These are phyloP conservation scores for Russula vinacea DNA, from an alignment of 768 basidiomycete species.

Conservation along the genomic window DNA sequence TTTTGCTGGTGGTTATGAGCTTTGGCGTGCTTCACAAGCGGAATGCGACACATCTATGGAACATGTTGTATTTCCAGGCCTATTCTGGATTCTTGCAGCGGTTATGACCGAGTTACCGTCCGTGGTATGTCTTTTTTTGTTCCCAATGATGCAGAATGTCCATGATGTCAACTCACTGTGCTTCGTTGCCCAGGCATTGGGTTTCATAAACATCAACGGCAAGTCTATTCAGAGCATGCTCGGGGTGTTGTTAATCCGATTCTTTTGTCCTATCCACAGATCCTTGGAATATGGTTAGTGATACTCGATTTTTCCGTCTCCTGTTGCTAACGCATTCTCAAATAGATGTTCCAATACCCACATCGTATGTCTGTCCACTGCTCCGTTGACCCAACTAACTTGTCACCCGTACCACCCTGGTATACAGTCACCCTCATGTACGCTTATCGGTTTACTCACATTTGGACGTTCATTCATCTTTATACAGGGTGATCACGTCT, in stretches of 20 bases:
- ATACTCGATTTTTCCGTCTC: neutral
- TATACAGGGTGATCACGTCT: constrained; percentile 22
- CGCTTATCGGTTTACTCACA: neutral
- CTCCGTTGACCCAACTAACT: neutral
- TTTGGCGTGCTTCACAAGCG: constrained; percentile 25
- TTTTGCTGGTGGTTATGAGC: constrained; percentile 23
- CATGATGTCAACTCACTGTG: neutral
- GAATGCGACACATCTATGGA: constrained; percentile 27
- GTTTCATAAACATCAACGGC: constrained; percentile 25
- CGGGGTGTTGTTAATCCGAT: neutral
- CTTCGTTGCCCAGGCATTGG: constrained; percentile 7
- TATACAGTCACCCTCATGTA: constrained; percentile 23
- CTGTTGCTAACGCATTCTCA: neutral
- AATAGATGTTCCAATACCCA: constrained; percentile 29
- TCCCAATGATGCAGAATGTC: neutral
- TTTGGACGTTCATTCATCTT: neutral
- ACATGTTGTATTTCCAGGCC: constrained; percentile 26
- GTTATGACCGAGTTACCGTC: constrained; percentile 21
- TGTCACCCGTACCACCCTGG: neutral
- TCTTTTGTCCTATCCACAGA: constrained; percentile 6
- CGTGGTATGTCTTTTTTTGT: constrained; percentile 10
- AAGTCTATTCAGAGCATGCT: neutral
- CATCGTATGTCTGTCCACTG: constrained; percentile 19
- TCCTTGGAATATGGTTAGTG: constrained; percentile 26
- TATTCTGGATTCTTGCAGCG: constrained; percentile 23